Evolutionary conservation across 176 grass and related monocot genomes (phyloP), one percentile per base, ranked within the genome.

Genomic region (Aegilops umbellulata): DNA sequence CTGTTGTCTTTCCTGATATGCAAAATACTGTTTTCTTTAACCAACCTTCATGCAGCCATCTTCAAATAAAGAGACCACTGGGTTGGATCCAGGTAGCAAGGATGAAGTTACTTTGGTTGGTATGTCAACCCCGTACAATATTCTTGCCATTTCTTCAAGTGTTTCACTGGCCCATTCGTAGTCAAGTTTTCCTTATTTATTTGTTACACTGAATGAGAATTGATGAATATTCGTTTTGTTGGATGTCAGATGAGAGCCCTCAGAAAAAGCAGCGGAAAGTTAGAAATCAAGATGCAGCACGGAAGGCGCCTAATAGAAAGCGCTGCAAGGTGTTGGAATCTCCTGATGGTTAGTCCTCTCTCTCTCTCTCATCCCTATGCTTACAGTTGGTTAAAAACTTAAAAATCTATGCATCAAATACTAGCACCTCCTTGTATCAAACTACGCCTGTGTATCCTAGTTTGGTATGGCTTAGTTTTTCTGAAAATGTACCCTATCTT

Each of bases 241-340:
- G 75, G 77, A 60, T 74, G 85, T 77, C 87, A 93, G 94, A 90
- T 76, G 83, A 87, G 57, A 93, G 81, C 58, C 91, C 94, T 58
- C 82, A 76, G 77, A 89, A 91, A 86, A 91, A 91, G 74, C 84
- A 96, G 74, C 57, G 58, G 57, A 93, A 84, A 87, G 68, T 76
- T 55, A 90, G 67, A 39, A 92, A 91, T 51, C 69, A 89, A 80
- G 84, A 38, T 87, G 76, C 69, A 71, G 55, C 61, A 87, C 55
- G 63, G 34, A 89, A 93, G 70, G 84, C 69, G 27, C 78, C 87
- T 64, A 91, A 69, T 41, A 83, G 82, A 85, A 96, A 79, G 63
- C 78, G 73, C 58, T 84, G 87, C 91, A 96, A 90, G 69, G 87
- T 47, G 20, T 61, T 93, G 76, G 77, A 88, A 69, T 91, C 67